Evolutionary conservation across 108 stramenopile species (phyloP).

Genomic region (Nitzschia sp.): DNA sequence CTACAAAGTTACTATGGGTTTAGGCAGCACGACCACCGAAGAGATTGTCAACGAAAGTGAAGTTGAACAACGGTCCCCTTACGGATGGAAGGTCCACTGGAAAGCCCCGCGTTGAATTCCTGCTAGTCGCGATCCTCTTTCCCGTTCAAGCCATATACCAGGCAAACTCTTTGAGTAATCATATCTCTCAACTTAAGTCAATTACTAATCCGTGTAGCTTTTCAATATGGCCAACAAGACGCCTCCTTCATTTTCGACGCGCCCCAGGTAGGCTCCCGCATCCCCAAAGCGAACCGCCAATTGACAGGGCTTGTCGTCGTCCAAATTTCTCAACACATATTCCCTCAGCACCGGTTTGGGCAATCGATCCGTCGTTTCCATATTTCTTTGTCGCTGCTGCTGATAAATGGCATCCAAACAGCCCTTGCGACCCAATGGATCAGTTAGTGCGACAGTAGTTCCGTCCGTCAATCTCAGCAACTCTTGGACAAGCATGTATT

Average conservation of each 20-base stretch:
- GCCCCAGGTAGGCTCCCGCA: slow-evolving; percentile 16
- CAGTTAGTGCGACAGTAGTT: slow-evolving; percentile 40
- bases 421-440: slow-evolving; percentile 43
- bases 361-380: slow-evolving; percentile 2
- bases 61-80: no score
- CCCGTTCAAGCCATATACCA: no score
- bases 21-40: no score
- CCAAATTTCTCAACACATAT: slow-evolving; percentile 73
- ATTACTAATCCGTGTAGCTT: slow-evolving; percentile 28
- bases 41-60: no score
- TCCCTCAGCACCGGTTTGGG: slow-evolving; percentile 68
- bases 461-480: slow-evolving; percentile 61
- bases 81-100: no score
- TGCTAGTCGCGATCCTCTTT: no score
- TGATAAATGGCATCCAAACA: slow-evolving; percentile 60
- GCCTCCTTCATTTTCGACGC: slow-evolving; percentile 32
- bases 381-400: slow-evolving; percentile 48
- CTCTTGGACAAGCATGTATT: slow-evolving; percentile 63
- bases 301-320: slow-evolving; percentile 71
- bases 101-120: no score
- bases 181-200: no score
- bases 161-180: no score
- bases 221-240: slow-evolving; percentile 34
- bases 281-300: slow-evolving; percentile 67
- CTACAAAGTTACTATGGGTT: no score